Conservation (phyloP, 495 filamentous ascomycete genomes). For the Penicillium odoratum region DNA sequence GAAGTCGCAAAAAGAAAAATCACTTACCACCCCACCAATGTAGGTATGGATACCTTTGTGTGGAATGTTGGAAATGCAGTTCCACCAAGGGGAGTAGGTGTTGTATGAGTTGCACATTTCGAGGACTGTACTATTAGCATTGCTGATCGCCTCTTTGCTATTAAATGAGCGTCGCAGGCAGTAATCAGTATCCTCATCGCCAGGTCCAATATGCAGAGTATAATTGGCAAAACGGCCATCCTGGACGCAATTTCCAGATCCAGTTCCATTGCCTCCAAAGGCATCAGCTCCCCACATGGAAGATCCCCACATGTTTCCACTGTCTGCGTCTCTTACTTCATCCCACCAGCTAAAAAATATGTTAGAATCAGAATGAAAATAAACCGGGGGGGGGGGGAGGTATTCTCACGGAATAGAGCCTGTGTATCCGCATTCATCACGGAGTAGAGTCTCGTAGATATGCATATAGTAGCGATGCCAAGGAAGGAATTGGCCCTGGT, state of each 20-base stretch:
- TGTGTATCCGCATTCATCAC: conserved; percentile 43
- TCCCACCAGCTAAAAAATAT: conserved; percentile 7
- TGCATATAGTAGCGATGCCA: conserved; percentile 51
- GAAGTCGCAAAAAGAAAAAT: conserved; percentile 7
- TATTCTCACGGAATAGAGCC: conserved; percentile 41
- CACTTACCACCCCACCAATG: conserved; percentile 19
- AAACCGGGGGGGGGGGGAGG: neutral
- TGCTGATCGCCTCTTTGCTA: conserved; percentile 9
- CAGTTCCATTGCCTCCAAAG: conserved; percentile 19
- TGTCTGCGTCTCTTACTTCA: conserved; percentile 18
- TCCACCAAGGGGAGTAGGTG: conserved; percentile 17
- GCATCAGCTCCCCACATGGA: conserved; percentile 20
- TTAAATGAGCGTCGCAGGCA: conserved; percentile 16
- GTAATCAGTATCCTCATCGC: conserved; percentile 17
- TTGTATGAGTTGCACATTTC: conserved; percentile 16
- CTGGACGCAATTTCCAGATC: conserved; percentile 11
- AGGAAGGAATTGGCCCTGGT: conserved; percentile 38
- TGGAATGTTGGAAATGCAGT: conserved; percentile 17
- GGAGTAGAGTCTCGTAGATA: conserved; percentile 42
- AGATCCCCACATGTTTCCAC: conserved; percentile 17
- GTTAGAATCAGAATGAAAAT: too few species aligned
- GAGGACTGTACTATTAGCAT: conserved; percentile 17
- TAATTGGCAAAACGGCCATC: conserved; percentile 19
- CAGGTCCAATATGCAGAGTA: conserved; percentile 20
- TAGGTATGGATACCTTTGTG: conserved; percentile 22